A percentile compares a stretch with the other conserved stretches of the same genome.
phyloP scores from a whole-genome alignment of 768 basidiomycete species.

The Rubroboletus satanas region DNA sequence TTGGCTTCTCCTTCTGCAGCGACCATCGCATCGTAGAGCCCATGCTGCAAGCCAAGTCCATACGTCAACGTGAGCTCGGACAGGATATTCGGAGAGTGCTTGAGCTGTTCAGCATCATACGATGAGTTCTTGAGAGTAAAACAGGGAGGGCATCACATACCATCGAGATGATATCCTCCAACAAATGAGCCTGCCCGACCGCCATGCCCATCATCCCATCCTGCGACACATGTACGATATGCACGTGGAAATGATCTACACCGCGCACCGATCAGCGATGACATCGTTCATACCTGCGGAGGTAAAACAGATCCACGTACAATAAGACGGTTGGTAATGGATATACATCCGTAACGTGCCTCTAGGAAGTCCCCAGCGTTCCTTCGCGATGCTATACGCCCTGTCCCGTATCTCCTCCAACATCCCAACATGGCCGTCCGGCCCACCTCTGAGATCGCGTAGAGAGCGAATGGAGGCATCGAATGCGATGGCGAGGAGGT shows the following conservation, averaged over 20 bases:
- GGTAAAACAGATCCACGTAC: constrained; percentile 41
- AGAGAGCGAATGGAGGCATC: constrained; percentile 62
- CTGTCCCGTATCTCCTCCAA: constrained; percentile 61
- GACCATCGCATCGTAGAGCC: constrained; percentile 49
- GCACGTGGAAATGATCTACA: constrained; percentile 91
- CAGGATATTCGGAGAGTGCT: constrained; percentile 53
- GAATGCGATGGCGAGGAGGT: constrained; percentile 76
- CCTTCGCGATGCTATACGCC: constrained; percentile 48
- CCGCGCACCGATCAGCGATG: neutral
- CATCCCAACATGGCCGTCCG: constrained; percentile 55
- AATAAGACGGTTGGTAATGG: constrained; percentile 96
- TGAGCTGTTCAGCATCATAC: constrained; percentile 49
- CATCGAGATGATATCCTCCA: constrained; percentile 88
- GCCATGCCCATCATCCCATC: constrained; percentile 60
- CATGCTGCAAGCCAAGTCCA: constrained; percentile 78
- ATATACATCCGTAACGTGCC: constrained; percentile 75
- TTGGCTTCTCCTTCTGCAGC: constrained; percentile 27
- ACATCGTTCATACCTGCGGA: neutral
- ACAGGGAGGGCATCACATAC: constrained; percentile 37
- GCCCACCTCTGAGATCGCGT: constrained; percentile 58
- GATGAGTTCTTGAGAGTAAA: neutral
- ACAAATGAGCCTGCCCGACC: constrained; percentile 87
- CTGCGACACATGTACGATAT: constrained; percentile 76
- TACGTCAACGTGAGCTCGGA: constrained; percentile 78
- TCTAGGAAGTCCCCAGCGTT: constrained; percentile 60